These are phyloP conservation scores for Andrographis paniculata DNA, from an alignment of 305 asterid species.

Conservation along the genomic window DNA sequence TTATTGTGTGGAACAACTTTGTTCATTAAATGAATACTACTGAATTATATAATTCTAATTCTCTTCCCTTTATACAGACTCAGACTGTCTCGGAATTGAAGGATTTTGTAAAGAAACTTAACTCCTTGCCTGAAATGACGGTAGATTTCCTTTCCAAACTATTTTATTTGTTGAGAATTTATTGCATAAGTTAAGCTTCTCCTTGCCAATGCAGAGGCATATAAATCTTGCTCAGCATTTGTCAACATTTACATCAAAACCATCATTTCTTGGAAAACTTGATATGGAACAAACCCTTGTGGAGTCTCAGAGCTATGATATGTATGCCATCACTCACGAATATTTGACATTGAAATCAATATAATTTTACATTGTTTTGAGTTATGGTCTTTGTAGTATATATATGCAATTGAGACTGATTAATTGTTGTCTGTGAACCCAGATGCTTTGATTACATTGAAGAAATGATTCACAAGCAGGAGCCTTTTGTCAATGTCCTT, in stretches of 20 bases:
- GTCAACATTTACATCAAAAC: slow-evolving; percentile 74
- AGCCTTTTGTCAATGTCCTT: slow-evolving; percentile 68
- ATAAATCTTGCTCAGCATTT: slow-evolving; percentile 94
- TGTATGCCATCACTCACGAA: slow-evolving; percentile 39
- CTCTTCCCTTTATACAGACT: slow-evolving; percentile 48
- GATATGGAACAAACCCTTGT: slow-evolving; percentile 94
- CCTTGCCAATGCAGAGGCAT: slow-evolving; percentile 71
- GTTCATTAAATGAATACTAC: slow-evolving; percentile 1
- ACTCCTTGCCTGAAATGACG: slow-evolving; percentile 96
- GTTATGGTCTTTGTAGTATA: too few species aligned
- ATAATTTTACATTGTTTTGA: too few species aligned
- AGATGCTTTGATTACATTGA: slow-evolving; percentile 92
- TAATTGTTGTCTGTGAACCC: slow-evolving; percentile 25
- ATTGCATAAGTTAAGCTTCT: slow-evolving; percentile 12
- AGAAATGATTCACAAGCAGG: slow-evolving; percentile 95
- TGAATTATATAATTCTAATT: slow-evolving; percentile 9
- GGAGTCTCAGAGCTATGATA: slow-evolving; percentile 90
- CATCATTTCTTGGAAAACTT: slow-evolving; percentile 74
- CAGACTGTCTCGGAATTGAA: slow-evolving; percentile 92
- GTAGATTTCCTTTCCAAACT: slow-evolving; percentile 40
- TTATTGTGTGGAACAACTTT: slow-evolving; percentile 12
- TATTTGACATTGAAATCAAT: not conserved
- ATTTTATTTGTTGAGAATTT: slow-evolving; percentile 13
- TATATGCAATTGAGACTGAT: slow-evolving; percentile 19
- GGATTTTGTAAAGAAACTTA: slow-evolving; percentile 97